phyloP scores from a whole-genome alignment of 331 rosid species.

The Arachis monticola region DNA sequence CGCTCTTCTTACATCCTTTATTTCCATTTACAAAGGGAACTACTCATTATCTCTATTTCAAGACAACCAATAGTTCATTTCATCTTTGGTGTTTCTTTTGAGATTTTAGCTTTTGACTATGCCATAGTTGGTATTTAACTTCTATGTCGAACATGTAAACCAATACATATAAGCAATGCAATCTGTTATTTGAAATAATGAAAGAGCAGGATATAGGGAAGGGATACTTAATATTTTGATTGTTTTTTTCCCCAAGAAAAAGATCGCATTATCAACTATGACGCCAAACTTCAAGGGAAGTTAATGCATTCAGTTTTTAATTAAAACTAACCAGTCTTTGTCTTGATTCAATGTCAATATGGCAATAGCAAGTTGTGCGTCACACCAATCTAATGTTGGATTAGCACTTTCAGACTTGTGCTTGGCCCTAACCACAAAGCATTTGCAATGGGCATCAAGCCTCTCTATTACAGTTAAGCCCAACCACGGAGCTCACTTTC shows the following conservation, averaged over 20 bases:
- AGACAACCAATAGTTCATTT: too few relatives aligned
- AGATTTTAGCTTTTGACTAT: too few relatives aligned
- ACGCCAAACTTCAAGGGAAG: conserved; percentile 1
- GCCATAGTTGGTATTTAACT: too few relatives aligned
- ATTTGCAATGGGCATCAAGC: conserved; percentile 17
- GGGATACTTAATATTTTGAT: background rate
- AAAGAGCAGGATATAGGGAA: background rate
- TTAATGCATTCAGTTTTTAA: conserved; percentile 8
- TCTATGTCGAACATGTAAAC: background rate
- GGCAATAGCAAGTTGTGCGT: conserved; percentile 20
- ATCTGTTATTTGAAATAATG: conserved; percentile 12
- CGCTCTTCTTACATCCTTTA: too few relatives aligned
- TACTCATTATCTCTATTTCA: too few relatives aligned
- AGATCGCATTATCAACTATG: conserved; percentile 2
- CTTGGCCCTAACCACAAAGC: conserved; percentile 25
- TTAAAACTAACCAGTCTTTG: conserved; percentile 7
- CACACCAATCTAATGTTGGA: conserved; percentile 27
- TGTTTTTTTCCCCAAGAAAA: background rate
- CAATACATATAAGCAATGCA: conserved; percentile 11
- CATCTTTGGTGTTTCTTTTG: too few relatives aligned
- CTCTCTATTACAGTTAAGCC: conserved; percentile 13
- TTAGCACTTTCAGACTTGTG: background rate
- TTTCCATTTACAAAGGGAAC: too few relatives aligned
- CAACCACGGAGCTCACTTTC: background rate
- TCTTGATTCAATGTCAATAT: conserved; percentile 13